Percentiles rank a stretch among this genome's conserved stretches.
phyloP scores from a whole-genome alignment of 169 alveolate species.

The Eimeria praecox region DNA sequence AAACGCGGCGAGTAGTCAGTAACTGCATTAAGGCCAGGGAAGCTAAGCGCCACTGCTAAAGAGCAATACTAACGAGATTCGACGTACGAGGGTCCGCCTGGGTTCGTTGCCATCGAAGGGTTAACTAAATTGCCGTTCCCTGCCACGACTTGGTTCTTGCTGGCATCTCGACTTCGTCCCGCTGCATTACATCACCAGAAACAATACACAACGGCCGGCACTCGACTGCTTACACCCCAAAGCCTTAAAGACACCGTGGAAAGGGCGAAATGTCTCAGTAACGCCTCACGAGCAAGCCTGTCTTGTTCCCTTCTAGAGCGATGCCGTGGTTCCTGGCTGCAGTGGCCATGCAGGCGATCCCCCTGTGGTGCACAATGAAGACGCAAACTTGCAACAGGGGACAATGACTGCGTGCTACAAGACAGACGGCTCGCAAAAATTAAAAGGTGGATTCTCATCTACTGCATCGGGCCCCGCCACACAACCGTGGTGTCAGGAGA shows the following conservation, averaged over 20 bases:
- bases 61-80: not conserved
- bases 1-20: not conserved
- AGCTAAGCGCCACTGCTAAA: not conserved
- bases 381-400: not conserved
- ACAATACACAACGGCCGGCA: not conserved
- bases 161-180: constrained; percentile 77
- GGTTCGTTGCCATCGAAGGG: constrained; percentile 83
- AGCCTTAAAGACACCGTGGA: not conserved
- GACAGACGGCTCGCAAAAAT: not conserved
- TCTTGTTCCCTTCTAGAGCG: constrained; percentile 68
- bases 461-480: not conserved
- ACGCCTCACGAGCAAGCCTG: constrained; percentile 65
- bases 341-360: constrained; percentile 76
- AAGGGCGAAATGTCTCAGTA: not conserved
- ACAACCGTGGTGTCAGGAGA: not conserved
- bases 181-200: constrained; percentile 43
- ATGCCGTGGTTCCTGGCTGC: constrained; percentile 70
- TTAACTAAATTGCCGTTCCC: constrained; percentile 78
- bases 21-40: not conserved
- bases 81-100: constrained; percentile 81
- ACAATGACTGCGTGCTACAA: not conserved
- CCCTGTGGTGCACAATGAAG: not conserved
- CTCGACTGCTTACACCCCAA: not conserved
- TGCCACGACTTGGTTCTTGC: constrained; percentile 39
- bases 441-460: not conserved